Percentiles rank a stretch among this genome's conserved stretches.
phyloP scores from a whole-genome alignment of 805 yeast species.

The Kodamaea hsintzibuensis region DNA sequence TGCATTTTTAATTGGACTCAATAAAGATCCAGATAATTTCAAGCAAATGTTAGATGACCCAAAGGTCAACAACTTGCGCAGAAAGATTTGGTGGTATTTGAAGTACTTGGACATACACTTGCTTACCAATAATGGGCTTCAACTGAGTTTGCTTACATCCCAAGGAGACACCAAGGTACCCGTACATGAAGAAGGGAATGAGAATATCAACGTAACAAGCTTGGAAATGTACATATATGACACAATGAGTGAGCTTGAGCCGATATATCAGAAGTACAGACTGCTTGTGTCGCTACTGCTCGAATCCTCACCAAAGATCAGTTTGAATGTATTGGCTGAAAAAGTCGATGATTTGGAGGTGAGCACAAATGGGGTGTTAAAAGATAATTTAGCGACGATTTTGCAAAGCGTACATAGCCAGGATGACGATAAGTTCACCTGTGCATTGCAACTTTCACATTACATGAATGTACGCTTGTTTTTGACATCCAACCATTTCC shows the following conservation, averaged over 20 bases:
- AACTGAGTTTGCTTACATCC: constrained; percentile 37
- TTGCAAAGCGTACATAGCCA: constrained; percentile 5
- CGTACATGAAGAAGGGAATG: constrained; percentile 30
- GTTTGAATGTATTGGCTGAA: constrained; percentile 36
- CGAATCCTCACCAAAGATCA: constrained; percentile 38
- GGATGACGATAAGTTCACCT: constrained; percentile 4
- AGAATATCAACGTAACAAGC: constrained; percentile 24
- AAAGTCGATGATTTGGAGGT: constrained; percentile 38
- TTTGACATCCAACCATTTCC: constrained; percentile 16
- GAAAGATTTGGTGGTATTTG: constrained; percentile 59
- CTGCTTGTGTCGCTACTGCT: constrained; percentile 38
- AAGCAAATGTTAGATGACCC: constrained; percentile 24
- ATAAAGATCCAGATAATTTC: constrained; percentile 34
- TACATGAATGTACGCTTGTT: constrained; percentile 17
- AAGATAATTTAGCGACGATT: neutral
- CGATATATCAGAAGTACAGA: constrained; percentile 16
- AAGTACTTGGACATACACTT: constrained; percentile 46
- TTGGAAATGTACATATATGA: constrained; percentile 3
- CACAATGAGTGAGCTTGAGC: constrained; percentile 1
- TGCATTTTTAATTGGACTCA: constrained; percentile 37
- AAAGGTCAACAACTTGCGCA: constrained; percentile 43
- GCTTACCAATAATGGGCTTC: constrained; percentile 48
- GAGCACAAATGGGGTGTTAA: constrained; percentile 20
- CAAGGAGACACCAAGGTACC: constrained; percentile 56
- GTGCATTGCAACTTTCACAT: constrained; percentile 4